phyloP scores from a whole-genome alignment of 192 early-diverging fungal species.

The Entomortierella lignicola region DNA sequence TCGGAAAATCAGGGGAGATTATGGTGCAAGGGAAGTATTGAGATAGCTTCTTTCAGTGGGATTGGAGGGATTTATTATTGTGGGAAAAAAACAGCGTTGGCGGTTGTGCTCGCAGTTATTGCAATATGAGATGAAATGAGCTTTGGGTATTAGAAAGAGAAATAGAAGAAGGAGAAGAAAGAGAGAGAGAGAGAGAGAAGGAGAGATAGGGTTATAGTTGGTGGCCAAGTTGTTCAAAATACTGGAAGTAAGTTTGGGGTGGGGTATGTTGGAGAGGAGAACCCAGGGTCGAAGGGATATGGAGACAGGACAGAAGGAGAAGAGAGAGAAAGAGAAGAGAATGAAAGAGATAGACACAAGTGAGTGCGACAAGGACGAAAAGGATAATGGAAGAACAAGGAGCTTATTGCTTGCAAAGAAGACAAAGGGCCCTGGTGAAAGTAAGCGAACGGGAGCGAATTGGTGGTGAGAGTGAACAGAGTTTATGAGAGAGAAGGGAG shows the following conservation, averaged over 20 bases:
- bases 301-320: neutral
- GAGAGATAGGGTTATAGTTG: neutral
- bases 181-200: neutral
- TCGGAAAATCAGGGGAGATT: neutral
- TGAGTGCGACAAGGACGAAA: neutral
- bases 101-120: no score
- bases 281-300: neutral
- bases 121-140: no score
- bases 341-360: neutral
- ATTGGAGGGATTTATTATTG: no score
- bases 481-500: no score
- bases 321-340: conserved; percentile 1
- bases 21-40: neutral
- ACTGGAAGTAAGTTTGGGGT: neutral
- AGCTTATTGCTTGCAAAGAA: no score
- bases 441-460: no score
- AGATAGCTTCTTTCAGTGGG: no score
- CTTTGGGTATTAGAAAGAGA: no score
- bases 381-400: neutral
- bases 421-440: no score
- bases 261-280: neutral
- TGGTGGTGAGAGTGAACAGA: no score
- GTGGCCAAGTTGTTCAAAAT: no score
- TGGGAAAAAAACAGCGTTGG: no score
- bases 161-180: neutral